Base-by-base conservation (phyloP, 495 filamentous ascomycete genomes). In the Penicillium waksmanii region DNA sequence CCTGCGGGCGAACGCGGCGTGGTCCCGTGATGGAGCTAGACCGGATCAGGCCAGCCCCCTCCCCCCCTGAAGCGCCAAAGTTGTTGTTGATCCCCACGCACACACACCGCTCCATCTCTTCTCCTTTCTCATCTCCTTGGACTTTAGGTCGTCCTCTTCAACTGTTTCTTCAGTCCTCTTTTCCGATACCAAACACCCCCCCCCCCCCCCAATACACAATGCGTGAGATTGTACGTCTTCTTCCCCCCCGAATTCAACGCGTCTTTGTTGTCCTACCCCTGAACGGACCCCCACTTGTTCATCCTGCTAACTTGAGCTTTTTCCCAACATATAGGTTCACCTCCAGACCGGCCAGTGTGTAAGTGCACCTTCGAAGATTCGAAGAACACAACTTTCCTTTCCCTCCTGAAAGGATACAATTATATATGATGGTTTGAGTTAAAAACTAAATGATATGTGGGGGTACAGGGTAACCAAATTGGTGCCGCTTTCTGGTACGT, bases 321-420 rank as follows among this genome's bases (percentile, higher is more conserved):
- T 61, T 73, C 66, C 64, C 72, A 69, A 48, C 63, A 38, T 66
- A 80, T 73, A 97, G 93, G 93, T 99, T 77, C 88, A 90, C 81
- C 92, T 98, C 69, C 96, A 99, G 81, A 98, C 95, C 82, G 95
- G 96, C 81, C 95, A 98, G 87, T 96, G 92, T 81, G 91, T 93
- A 86, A 81, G 91, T 83, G 59, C 55, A 53, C 56, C 31, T 23
- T 59, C 50, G 33, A 61, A 40, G 36, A 53, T 23, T 59, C 50
- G 33, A 61, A 40, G 36, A 53, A 21, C 36, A 61, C 43, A 60
- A 1, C 5, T 38, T 0, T 13, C 10, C 36, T n/a, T 31, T 4
- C 1, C 6, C 27, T 5, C 8, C 1, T 31, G 27, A 8, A 31
- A 31, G 27, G 27, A 31, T 31, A 31, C 27, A 31, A 31, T 31